Evolutionary conservation across 257 asterid genomes (phyloP).

Genomic region (Datura wrightii): DNA sequence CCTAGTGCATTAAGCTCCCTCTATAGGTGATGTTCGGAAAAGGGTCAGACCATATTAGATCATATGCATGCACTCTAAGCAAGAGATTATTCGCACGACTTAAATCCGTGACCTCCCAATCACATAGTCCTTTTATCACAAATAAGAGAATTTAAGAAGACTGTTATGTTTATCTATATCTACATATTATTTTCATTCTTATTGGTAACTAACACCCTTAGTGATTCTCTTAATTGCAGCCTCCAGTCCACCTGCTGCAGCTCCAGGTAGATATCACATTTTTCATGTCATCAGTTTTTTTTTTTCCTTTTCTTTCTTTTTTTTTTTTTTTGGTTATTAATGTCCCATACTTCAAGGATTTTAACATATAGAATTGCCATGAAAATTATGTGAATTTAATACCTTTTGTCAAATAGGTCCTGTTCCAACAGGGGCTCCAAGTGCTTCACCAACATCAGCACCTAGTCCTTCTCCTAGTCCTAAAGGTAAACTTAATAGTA

Average conservation of each 20-base stretch:
- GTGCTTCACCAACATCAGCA: constrained; percentile 38
- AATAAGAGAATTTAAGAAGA: not conserved
- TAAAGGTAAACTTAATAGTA: constrained; percentile 34
- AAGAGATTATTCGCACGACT: not conserved
- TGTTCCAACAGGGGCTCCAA: constrained; percentile 35
- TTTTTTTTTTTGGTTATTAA: too few species aligned
- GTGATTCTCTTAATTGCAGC: constrained; percentile 36
- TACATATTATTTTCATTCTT: not conserved
- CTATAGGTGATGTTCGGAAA: not conserved
- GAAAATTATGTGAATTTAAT: not conserved
- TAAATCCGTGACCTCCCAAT: not conserved
- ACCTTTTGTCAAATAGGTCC: constrained; percentile 35
- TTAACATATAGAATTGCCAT: not conserved
- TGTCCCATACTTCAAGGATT: not conserved
- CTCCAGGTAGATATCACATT: constrained; percentile 43
- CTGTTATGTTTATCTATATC: not conserved
- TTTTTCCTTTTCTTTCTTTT: too few species aligned
- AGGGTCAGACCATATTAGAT: not conserved
- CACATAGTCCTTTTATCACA: not conserved
- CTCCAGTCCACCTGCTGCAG: constrained; percentile 39
- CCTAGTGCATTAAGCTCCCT: too few species aligned
- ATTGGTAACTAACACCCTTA: constrained; percentile 18
- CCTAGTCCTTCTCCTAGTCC: constrained; percentile 39
- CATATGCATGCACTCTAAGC: not conserved
- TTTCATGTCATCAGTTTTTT: not conserved